phyloP scores from a whole-genome alignment of 768 basidiomycete genomes.

The Leccinellum rugosiceps region DNA sequence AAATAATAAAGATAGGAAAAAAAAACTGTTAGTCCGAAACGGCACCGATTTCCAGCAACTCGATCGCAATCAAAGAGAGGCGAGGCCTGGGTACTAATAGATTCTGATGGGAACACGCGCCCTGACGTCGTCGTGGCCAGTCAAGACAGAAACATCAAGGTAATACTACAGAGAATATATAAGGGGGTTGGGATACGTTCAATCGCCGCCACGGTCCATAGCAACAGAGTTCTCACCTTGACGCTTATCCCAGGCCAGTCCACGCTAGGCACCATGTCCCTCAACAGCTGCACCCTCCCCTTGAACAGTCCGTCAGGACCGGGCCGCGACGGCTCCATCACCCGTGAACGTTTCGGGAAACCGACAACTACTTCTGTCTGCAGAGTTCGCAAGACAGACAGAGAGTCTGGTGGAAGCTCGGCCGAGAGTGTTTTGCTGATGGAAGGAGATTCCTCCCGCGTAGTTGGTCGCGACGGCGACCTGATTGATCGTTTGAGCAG shows the following conservation, averaged over 20 bases:
- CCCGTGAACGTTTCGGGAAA: constrained; percentile 64
- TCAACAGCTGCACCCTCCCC: constrained; percentile 50
- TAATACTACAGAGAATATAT: constrained; percentile 51
- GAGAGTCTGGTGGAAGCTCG: constrained; percentile 18
- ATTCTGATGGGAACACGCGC: constrained; percentile 62
- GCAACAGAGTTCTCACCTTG: constrained; percentile 44
- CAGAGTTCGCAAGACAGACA: constrained; percentile 25
- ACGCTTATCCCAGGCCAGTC: constrained; percentile 67
- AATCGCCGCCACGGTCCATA: constrained; percentile 3
- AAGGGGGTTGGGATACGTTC: constrained; percentile 3
- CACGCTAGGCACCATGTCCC: constrained; percentile 60
- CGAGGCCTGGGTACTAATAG: constrained; percentile 30
- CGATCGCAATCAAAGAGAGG: background rate
- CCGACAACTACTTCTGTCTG: constrained; percentile 53
- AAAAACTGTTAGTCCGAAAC: background rate
- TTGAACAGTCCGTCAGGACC: constrained; percentile 71
- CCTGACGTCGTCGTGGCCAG: constrained; percentile 60
- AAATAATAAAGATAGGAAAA: background rate
- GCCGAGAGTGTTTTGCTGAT: constrained; percentile 25
- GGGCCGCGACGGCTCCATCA: constrained; percentile 43
- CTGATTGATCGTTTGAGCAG: constrained; percentile 34
- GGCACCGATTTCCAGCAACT: background rate
- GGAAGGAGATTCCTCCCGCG: constrained; percentile 5
- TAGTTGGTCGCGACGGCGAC: constrained; percentile 14
- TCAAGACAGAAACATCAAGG: constrained; percentile 64